Evolutionary conservation across 2,329 filamentous ascomycete species (phyloP).

Genomic region (Sarocladiaceae sp.): DNA sequence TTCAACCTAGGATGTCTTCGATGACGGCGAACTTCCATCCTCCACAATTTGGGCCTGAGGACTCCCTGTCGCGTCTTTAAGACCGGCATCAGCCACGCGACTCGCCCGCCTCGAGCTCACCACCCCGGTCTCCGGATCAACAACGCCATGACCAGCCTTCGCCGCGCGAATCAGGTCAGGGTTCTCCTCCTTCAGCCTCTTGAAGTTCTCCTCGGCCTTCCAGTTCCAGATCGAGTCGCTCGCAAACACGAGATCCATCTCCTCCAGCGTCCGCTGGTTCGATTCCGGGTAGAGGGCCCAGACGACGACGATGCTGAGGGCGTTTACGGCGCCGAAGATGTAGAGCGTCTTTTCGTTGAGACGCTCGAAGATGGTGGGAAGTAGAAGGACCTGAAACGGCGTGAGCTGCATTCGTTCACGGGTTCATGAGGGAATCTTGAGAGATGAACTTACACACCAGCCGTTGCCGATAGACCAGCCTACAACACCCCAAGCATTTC

Average conservation of each 20-base stretch:
- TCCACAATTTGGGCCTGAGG: too few species aligned
- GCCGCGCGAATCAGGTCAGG: neutral
- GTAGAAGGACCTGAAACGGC: constrained; percentile 32
- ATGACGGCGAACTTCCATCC: too few species aligned
- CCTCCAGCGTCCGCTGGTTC: constrained; percentile 66
- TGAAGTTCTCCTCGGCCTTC: constrained; percentile 63
- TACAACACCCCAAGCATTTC: constrained; percentile 69
- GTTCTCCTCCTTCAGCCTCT: constrained; percentile 41
- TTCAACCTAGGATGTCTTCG: too few species aligned
- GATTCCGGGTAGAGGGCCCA: constrained; percentile 71
- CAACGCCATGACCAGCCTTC: neutral
- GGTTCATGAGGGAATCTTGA: too few species aligned
- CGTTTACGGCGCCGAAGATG: constrained; percentile 64
- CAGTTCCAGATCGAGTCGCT: constrained; percentile 61
- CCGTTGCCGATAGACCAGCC: constrained; percentile 73
- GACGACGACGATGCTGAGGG: constrained; percentile 60
- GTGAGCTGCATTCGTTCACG: too few species aligned
- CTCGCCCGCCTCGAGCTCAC: neutral
- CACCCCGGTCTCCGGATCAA: neutral
- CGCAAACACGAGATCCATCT: constrained; percentile 69
- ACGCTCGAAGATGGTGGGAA: constrained; percentile 54
- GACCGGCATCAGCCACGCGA: neutral
- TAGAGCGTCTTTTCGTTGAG: constrained; percentile 68
- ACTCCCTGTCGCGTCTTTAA: too few species aligned
- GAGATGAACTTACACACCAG: constrained; percentile 14